These are phyloP conservation scores for Laetiporus sulphureus DNA, from an alignment of 1,284 basidiomycete species.

Conservation along the genomic window DNA sequence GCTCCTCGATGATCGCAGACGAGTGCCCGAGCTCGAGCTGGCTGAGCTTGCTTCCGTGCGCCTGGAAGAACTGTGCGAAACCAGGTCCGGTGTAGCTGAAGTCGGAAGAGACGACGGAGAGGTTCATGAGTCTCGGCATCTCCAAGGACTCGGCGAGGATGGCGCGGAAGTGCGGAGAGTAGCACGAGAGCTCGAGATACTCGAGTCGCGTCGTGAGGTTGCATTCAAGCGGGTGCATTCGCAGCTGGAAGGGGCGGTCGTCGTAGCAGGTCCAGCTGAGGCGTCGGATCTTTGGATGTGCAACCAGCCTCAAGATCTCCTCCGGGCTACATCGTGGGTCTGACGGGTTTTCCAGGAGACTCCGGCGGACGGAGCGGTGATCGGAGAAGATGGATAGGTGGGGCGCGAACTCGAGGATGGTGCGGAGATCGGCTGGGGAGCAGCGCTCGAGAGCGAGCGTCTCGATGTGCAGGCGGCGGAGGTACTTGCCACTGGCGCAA, in stretches of 20 bases:
- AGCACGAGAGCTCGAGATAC: conserved; percentile 52
- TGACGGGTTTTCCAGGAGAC: conserved; percentile 34
- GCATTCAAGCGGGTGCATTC: conserved; percentile 46
- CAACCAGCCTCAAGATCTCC: conserved; percentile 50
- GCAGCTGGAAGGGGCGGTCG: conserved; percentile 51
- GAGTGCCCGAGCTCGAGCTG: conserved; percentile 70
- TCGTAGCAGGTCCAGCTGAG: conserved; percentile 69
- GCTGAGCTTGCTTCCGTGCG: conserved; percentile 51
- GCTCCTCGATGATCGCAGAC: conserved; percentile 54
- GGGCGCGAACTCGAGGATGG: conserved; percentile 58
- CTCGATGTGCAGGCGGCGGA: conserved; percentile 61
- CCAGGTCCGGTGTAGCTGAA: conserved; percentile 58
- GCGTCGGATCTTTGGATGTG: conserved; percentile 48
- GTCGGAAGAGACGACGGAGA: conserved; percentile 62
- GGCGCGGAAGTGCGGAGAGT: conserved; percentile 26
- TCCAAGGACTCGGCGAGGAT: conserved; percentile 51
- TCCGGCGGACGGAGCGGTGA: conserved; percentile 52
- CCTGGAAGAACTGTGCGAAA: conserved; percentile 56
- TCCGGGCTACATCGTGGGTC: conserved; percentile 43
- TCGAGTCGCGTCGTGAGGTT: conserved; percentile 42
- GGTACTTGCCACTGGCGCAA: conserved; percentile 49
- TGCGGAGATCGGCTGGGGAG: conserved; percentile 53
- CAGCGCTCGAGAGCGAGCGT: conserved; percentile 63
- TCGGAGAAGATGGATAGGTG: conserved; percentile 55
- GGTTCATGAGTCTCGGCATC: conserved; percentile 53